These are phyloP conservation scores for Penicillium cinerascens DNA, from an alignment of 495 filamentous ascomycete species.

Conservation along the genomic window DNA sequence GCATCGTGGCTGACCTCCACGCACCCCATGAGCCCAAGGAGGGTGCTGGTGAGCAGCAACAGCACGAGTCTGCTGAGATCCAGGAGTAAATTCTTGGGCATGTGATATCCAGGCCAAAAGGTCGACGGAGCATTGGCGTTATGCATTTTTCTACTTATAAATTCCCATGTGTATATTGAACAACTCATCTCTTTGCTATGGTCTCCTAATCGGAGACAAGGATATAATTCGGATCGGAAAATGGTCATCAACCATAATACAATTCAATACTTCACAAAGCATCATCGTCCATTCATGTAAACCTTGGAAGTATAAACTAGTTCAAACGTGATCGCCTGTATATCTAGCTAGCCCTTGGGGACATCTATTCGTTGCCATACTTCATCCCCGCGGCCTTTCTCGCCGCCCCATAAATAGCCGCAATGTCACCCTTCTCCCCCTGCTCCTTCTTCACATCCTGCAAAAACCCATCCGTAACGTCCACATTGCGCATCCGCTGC, in stretches of 20 bases:
- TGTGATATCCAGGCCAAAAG: neutral
- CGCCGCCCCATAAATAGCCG: conserved; percentile 76
- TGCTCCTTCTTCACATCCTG: conserved; percentile 64
- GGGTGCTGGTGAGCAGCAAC: conserved; percentile 22
- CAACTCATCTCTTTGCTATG: conserved; percentile 13
- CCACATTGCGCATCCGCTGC: conserved; percentile 57
- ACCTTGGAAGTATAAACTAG: neutral
- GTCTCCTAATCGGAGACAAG: conserved; percentile 10
- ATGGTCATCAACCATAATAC: conserved; percentile 6
- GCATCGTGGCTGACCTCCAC: conserved; percentile 34
- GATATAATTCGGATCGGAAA: conserved; percentile 6
- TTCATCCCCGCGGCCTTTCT: conserved; percentile 66
- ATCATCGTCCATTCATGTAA: neutral
- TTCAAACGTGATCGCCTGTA: no score
- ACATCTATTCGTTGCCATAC: conserved; percentile 53
- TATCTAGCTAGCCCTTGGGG: no score
- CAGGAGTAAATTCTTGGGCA: conserved; percentile 8
- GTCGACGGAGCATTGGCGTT: neutral
- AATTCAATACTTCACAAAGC: neutral
- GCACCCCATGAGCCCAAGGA: conserved; percentile 19
- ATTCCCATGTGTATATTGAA: conserved; percentile 17
- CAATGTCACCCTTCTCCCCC: conserved; percentile 77
- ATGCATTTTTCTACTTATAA: conserved; percentile 9
- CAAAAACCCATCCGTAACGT: conserved; percentile 67
- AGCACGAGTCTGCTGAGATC: conserved; percentile 21